Percentiles rank a stretch among this genome's conserved stretches.
phyloP scores from a whole-genome alignment of 768 basidiomycete species.

The Trametes elegans region DNA sequence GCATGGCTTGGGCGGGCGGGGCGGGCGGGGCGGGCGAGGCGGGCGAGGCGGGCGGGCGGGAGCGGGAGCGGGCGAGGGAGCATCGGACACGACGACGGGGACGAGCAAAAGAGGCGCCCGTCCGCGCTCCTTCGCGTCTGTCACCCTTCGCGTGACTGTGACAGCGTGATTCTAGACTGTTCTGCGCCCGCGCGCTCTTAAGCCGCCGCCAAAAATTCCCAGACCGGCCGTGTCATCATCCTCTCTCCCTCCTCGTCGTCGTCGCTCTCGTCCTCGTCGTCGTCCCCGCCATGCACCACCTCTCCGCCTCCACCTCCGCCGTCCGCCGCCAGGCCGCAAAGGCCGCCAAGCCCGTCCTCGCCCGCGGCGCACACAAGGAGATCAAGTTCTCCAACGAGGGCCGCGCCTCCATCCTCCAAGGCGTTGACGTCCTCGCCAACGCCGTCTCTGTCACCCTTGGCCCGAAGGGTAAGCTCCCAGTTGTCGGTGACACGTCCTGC shows the following conservation, averaged over 20 bases:
- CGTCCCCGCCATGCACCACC: slow-evolving; percentile 58
- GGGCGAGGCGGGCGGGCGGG: too few species aligned
- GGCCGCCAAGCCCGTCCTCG: slow-evolving; percentile 49
- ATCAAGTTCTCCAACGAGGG: slow-evolving; percentile 97
- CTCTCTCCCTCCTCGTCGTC: slow-evolving; percentile 12
- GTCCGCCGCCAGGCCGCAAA: slow-evolving; percentile 66
- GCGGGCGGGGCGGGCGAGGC: neutral
- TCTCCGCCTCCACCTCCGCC: slow-evolving; percentile 66
- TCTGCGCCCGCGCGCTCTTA: slow-evolving; percentile 29
- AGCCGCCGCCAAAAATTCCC: slow-evolving; percentile 12
- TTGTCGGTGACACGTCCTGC: neutral
- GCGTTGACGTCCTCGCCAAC: slow-evolving; percentile 95
- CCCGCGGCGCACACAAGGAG: slow-evolving; percentile 88
- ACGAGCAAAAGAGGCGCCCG: too few species aligned
- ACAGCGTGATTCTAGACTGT: slow-evolving; percentile 35
- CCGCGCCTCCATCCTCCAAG: slow-evolving; percentile 88
- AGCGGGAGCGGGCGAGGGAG: neutral
- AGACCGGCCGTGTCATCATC: slow-evolving; percentile 17
- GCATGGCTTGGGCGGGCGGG: too few species aligned
- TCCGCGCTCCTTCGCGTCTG: neutral
- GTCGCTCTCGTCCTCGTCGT: slow-evolving; percentile 16
- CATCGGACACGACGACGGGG: too few species aligned
- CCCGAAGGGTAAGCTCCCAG: slow-evolving; percentile 70
- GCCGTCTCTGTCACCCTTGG: slow-evolving; percentile 96
- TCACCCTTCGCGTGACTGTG: slow-evolving; percentile 18